These are phyloP conservation scores for Seiridium cupressi DNA, from an alignment of 2,329 filamentous ascomycete genomes.

Conservation along the genomic window DNA sequence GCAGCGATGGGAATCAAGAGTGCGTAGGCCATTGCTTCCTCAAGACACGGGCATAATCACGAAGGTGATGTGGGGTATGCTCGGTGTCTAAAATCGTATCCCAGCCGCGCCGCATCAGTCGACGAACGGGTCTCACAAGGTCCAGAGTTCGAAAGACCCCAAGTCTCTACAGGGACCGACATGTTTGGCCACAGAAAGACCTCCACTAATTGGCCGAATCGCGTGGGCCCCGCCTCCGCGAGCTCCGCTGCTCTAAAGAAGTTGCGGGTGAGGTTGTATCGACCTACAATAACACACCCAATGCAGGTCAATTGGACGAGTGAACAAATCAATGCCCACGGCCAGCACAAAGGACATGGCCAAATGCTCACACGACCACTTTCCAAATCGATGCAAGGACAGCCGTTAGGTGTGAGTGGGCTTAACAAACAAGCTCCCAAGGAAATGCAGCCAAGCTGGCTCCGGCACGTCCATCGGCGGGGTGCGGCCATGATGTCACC, in stretches of 20 bases:
- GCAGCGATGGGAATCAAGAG: background rate
- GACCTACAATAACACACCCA: background rate
- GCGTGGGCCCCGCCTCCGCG: background rate
- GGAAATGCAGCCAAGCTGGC: background rate
- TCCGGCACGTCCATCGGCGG: constrained; percentile 21
- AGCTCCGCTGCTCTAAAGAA: background rate
- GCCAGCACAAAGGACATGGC: background rate
- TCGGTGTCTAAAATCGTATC: constrained; percentile 4
- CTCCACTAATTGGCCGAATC: constrained; percentile 5
- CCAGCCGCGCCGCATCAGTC: background rate
- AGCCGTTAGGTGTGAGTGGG: background rate
- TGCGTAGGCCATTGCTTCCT: background rate
- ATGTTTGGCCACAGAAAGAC: background rate
- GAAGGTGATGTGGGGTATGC: background rate
- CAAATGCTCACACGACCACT: constrained; percentile 6
- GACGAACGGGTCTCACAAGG: background rate
- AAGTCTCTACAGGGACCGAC: background rate
- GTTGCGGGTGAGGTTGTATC: background rate
- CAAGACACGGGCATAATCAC: background rate
- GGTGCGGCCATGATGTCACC: background rate
- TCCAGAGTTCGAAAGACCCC: too few species aligned
- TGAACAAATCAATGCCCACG: too few species aligned
- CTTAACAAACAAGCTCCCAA: background rate
- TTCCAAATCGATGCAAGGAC: background rate
- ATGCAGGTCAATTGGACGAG: too few species aligned